phyloP scores from a whole-genome alignment of 2,329 filamentous ascomycete species.

The Monosporascus sp. region DNA sequence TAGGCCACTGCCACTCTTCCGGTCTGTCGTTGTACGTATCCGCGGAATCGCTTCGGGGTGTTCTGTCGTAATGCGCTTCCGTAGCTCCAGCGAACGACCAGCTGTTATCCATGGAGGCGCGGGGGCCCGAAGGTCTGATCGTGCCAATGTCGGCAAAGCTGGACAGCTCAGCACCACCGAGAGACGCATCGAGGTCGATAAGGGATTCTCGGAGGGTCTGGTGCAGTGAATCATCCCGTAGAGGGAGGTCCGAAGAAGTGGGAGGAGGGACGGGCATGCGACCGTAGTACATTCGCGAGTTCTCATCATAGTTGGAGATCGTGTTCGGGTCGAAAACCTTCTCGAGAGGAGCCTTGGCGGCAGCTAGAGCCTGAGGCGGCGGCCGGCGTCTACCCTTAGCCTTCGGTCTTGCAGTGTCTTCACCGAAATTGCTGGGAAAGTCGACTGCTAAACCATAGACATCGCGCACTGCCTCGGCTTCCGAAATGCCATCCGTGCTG shows the following conservation, averaged over 20 bases:
- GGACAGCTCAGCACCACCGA: constrained; percentile 50
- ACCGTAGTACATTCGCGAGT: constrained; percentile 57
- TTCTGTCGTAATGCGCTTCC: constrained; percentile 38
- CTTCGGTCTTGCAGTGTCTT: constrained; percentile 49
- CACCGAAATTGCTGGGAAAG: constrained; percentile 40
- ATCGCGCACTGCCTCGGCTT: constrained; percentile 52
- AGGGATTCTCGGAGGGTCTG: constrained; percentile 54
- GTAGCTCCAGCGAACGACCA: constrained; percentile 36
- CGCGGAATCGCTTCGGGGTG: constrained; percentile 53
- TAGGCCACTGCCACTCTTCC: constrained; percentile 56
- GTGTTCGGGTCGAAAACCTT: constrained; percentile 64
- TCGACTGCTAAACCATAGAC: constrained; percentile 56
- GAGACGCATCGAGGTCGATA: constrained; percentile 59
- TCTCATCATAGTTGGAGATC: constrained; percentile 59
- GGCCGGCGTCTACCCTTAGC: constrained; percentile 48
- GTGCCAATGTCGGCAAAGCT: constrained; percentile 58
- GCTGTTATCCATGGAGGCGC: constrained; percentile 44
- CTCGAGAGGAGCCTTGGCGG: constrained; percentile 54
- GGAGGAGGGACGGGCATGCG: constrained; percentile 20
- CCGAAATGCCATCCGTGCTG: constrained; percentile 38
- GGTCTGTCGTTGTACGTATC: constrained; percentile 47
- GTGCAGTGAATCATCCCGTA: constrained; percentile 51
- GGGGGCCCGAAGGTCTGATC: constrained; percentile 41
- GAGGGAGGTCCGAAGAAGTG: constrained; percentile 48
- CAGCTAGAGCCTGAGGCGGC: constrained; percentile 53